phyloP scores from a whole-genome alignment of 176 grass and related monocot species.

The Zea luxurians region DNA sequence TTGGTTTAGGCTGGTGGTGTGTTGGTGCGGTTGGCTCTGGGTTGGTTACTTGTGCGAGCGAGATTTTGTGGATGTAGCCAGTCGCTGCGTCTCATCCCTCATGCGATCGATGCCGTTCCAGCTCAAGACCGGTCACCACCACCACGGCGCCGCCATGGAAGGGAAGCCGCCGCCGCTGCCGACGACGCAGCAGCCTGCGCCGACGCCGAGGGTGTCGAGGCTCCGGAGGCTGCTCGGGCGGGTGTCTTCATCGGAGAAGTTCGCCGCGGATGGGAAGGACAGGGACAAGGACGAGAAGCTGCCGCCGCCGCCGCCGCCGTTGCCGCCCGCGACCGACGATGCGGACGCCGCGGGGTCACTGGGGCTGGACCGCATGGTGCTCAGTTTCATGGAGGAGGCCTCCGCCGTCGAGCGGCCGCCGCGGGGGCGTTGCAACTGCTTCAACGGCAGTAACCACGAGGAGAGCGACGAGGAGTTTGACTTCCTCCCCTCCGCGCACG shows the following conservation, averaged over 20 bases:
- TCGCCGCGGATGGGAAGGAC: constrained; percentile 42
- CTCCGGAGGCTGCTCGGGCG: constrained; percentile 69
- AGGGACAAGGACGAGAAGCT: constrained; percentile 57
- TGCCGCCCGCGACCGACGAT: neutral
- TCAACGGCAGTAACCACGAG: constrained; percentile 75
- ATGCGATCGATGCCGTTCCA: constrained; percentile 67
- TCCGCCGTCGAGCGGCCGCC: constrained; percentile 56
- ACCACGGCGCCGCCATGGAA: constrained; percentile 61
- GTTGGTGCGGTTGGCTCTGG: constrained; percentile 41
- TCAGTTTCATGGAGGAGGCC: constrained; percentile 82
- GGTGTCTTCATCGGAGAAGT: constrained; percentile 45
- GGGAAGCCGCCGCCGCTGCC: constrained; percentile 35
- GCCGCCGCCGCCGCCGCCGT: neutral
- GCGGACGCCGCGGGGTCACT: constrained; percentile 52
- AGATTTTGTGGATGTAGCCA: constrained; percentile 43
- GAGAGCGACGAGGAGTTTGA: constrained; percentile 75
- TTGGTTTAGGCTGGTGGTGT: constrained; percentile 27
- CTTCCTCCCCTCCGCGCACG: constrained; percentile 48
- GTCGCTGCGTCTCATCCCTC: constrained; percentile 24
- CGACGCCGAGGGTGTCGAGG: constrained; percentile 46
- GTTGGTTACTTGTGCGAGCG: constrained; percentile 11
- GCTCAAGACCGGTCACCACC: constrained; percentile 54
- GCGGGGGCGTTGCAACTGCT: constrained; percentile 81
- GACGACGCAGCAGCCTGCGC: neutral
- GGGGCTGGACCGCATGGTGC: constrained; percentile 78